phyloP scores from a whole-genome alignment of 331 rosid genomes.

The Acacia pycnantha region DNA sequence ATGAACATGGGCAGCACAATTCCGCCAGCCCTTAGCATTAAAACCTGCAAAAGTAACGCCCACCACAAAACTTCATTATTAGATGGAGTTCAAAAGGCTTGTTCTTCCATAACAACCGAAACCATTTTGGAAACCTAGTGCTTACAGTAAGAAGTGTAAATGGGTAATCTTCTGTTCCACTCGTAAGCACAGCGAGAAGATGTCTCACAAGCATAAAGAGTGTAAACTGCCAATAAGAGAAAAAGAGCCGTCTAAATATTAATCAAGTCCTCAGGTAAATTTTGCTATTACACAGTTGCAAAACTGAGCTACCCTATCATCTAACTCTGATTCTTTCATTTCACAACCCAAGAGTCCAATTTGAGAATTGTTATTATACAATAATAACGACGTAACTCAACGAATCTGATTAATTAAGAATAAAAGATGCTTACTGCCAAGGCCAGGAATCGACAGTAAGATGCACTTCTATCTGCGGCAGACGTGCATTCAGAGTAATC shows the following conservation, averaged over 20 bases:
- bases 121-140: not conserved
- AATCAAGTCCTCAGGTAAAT: not conserved
- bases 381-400: not conserved
- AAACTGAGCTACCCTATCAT: not conserved
- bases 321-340: conserved; percentile 9
- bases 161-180: conserved; percentile 71
- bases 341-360: no score
- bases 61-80: not conserved
- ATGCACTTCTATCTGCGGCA: conserved; percentile 64
- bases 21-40: conserved; percentile 71
- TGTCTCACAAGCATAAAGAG: conserved; percentile 77
- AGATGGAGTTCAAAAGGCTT: not conserved
- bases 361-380: not conserved
- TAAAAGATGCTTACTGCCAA: conserved; percentile 53
- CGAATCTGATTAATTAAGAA: conserved; percentile 1
- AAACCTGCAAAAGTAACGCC: conserved; percentile 42
- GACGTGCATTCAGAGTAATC: conserved; percentile 50
- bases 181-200: conserved; percentile 54
- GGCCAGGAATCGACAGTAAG: conserved; percentile 74
- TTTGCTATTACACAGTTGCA: not conserved
- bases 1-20: conserved; percentile 81
- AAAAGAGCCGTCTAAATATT: not conserved
- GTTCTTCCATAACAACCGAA: not conserved
- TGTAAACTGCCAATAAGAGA: conserved; percentile 62
- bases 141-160: conserved; percentile 84